A percentile compares a stretch with the other conserved stretches of the same genome.
Evolutionary conservation across 805 yeast species (phyloP).

Genomic region (Vanderwaltozyma polyspora): DNA sequence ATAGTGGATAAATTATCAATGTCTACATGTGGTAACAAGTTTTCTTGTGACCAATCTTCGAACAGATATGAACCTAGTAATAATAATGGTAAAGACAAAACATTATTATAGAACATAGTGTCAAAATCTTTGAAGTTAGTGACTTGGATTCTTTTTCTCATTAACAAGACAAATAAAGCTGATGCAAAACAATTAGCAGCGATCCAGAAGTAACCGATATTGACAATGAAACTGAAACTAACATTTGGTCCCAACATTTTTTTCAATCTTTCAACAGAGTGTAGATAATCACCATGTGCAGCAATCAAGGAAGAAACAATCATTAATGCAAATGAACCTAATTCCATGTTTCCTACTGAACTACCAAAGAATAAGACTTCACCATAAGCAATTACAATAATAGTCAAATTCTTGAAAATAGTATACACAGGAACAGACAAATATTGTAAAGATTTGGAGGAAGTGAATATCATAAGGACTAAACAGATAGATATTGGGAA

Average conservation of each 20-base stretch:
- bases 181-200: slow-evolving; percentile 77
- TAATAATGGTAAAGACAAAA: slow-evolving; percentile 78
- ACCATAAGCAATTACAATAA: slow-evolving; percentile 94
- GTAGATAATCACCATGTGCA: slow-evolving; percentile 63
- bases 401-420: slow-evolving; percentile 93
- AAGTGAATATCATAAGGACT: slow-evolving; percentile 91
- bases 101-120: slow-evolving; percentile 92
- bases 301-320: slow-evolving; percentile 85
- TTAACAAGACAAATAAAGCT: slow-evolving; percentile 76
- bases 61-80: slow-evolving; percentile 56
- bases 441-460: slow-evolving; percentile 87
- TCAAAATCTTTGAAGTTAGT: slow-evolving; percentile 89
- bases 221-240: slow-evolving; percentile 29
- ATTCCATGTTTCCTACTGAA: slow-evolving; percentile 75
- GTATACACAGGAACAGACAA: slow-evolving; percentile 93
- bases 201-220: slow-evolving; percentile 91
- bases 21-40: slow-evolving; percentile 60
- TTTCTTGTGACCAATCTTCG: slow-evolving; percentile 83
- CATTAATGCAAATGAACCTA: slow-evolving; percentile 69
- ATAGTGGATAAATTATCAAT: slow-evolving; percentile 58
- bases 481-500: slow-evolving; percentile 83
- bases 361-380: slow-evolving; percentile 98
- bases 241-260: slow-evolving; percentile 18
- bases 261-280: slow-evolving; percentile 1
- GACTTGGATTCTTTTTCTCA: slow-evolving; percentile 92